Percentiles rank a stretch among this genome's conserved stretches.
phyloP scores from a whole-genome alignment of 768 basidiomycete species.

The Amanita muscaria region DNA sequence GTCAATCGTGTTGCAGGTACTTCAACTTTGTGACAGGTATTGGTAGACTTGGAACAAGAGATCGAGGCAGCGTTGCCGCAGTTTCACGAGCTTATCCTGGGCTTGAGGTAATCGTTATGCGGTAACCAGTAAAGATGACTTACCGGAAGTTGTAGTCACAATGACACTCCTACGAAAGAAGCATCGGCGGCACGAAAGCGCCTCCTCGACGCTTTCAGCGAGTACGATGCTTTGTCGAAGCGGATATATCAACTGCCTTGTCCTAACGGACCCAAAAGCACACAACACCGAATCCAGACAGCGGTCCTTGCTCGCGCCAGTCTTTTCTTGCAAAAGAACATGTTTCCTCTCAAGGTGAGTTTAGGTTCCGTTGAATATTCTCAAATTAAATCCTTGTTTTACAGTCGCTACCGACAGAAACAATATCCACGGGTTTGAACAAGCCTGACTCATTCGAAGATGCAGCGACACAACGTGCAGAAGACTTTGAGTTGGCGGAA shows the following conservation, averaged over 20 bases:
- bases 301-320: slow-evolving; percentile 74
- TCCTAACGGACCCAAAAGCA: slow-evolving; percentile 49
- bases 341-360: slow-evolving; percentile 77
- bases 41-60: slow-evolving; percentile 73
- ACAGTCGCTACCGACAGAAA: not conserved
- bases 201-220: slow-evolving; percentile 75
- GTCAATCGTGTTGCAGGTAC: not conserved
- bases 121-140: not conserved
- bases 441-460: slow-evolving; percentile 7
- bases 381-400: not conserved
- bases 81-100: slow-evolving; percentile 78
- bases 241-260: slow-evolving; percentile 70
- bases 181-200: slow-evolving; percentile 68
- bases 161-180: slow-evolving; percentile 53
- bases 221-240: slow-evolving; percentile 85
- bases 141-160: slow-evolving; percentile 20
- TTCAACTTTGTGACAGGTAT: slow-evolving; percentile 33
- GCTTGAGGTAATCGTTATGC: slow-evolving; percentile 43
- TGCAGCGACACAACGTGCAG: slow-evolving; percentile 8
- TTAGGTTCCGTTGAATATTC: no score
- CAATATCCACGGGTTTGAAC: slow-evolving; percentile 8
- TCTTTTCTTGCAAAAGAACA: slow-evolving; percentile 79
- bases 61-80: slow-evolving; percentile 84
- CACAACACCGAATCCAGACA: slow-evolving; percentile 77
- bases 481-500: slow-evolving; percentile 63